Percentiles rank a stretch among this genome's conserved stretches.
phyloP scores from a whole-genome alignment of 192 early-diverging fungal species.

The Coemansia aciculifera region DNA sequence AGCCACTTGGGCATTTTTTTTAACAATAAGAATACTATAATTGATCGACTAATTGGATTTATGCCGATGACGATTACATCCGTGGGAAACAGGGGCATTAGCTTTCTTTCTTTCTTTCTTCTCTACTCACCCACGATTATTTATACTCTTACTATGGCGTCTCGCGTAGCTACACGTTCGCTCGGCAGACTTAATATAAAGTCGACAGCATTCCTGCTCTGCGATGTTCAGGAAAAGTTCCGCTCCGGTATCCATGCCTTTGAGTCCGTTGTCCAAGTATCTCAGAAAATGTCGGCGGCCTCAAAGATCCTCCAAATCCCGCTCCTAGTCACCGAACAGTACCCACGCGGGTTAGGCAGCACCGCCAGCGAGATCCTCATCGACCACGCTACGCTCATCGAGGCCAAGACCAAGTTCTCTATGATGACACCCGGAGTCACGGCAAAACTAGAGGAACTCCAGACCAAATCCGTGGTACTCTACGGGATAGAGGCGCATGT shows the following conservation, averaged over 20 bases:
- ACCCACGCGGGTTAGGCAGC: slow-evolving; percentile 66
- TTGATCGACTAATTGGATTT: not conserved
- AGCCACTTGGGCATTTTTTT: too few species aligned
- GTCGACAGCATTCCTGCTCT: slow-evolving; percentile 85
- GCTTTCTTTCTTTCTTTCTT: not conserved
- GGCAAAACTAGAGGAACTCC: slow-evolving; percentile 43
- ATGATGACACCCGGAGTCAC: slow-evolving; percentile 74
- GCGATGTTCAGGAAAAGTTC: slow-evolving; percentile 91
- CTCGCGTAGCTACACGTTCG: slow-evolving; percentile 35
- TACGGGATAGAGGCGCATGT: slow-evolving; percentile 97
- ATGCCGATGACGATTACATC: not conserved
- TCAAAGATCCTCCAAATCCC: slow-evolving; percentile 77
- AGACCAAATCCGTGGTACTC: slow-evolving; percentile 71
- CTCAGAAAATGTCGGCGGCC: slow-evolving; percentile 82
- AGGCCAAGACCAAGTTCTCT: slow-evolving; percentile 84
- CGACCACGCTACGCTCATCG: slow-evolving; percentile 58
- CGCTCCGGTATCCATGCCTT: slow-evolving; percentile 78
- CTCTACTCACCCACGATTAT: not conserved
- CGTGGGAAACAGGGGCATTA: not conserved
- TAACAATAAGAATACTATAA: too few species aligned
- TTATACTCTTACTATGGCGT: slow-evolving; percentile 9
- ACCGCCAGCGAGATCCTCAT: slow-evolving; percentile 81
- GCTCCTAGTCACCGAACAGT: slow-evolving; percentile 90
- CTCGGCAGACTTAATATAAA: slow-evolving; percentile 58
- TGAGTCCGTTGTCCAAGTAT: slow-evolving; percentile 74